phyloP scores from a whole-genome alignment of 352 stramenopile genomes.

The Pythium oligandrum region DNA sequence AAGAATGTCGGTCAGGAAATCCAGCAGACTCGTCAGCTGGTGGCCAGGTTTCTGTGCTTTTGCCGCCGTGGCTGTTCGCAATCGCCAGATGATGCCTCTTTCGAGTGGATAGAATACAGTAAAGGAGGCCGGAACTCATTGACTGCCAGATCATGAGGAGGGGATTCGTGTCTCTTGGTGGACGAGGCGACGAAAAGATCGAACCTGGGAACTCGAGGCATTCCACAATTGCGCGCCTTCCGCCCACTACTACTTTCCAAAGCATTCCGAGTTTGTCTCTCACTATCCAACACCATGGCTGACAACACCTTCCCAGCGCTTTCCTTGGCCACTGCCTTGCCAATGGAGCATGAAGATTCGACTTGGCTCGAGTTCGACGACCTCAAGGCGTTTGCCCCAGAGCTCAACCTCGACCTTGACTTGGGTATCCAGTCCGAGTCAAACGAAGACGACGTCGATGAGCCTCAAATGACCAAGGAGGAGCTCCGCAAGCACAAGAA shows the following conservation, averaged over 20 bases:
- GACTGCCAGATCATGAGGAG: too few species aligned
- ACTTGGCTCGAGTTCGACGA: background rate
- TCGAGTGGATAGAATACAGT: too few species aligned
- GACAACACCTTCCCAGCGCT: background rate
- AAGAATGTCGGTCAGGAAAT: too few species aligned
- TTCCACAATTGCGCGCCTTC: background rate
- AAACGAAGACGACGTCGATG: conserved; percentile 4
- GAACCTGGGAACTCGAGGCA: background rate
- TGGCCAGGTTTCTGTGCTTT: too few species aligned
- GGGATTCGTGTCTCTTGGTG: too few species aligned
- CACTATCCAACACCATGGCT: background rate
- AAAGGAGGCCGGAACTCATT: too few species aligned
- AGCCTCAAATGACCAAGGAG: conserved; percentile 11
- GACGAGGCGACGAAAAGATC: background rate
- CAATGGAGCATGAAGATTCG: too few species aligned
- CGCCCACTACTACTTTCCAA: background rate
- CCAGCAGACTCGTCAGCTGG: too few species aligned
- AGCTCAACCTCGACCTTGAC: background rate
- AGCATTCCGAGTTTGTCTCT: background rate
- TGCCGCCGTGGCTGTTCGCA: too few species aligned
- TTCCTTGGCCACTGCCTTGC: too few species aligned
- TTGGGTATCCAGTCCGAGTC: background rate
- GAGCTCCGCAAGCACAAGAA: conserved; percentile 19
- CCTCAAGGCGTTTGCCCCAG: background rate
- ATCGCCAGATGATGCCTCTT: too few species aligned